Evolutionary conservation across 2,329 filamentous ascomycete species (phyloP).

Genomic region (Myriosclerotinia scirpicola): DNA sequence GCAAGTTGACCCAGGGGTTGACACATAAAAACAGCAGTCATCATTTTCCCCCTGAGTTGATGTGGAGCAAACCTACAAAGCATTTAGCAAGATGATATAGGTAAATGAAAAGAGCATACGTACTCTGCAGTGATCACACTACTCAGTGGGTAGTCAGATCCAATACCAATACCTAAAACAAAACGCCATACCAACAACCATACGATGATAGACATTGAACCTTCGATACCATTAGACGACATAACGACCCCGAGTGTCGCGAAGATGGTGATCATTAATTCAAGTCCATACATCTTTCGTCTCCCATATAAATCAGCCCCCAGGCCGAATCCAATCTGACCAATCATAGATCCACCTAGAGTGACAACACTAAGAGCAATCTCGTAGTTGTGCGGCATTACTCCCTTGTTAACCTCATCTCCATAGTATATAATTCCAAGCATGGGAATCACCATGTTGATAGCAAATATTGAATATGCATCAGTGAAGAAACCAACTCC

Average conservation of each 20-base stretch:
- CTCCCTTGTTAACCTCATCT: constrained; percentile 40
- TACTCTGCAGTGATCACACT: constrained; percentile 70
- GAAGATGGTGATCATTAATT: constrained; percentile 67
- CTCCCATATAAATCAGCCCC: constrained; percentile 73
- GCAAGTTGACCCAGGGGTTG: constrained; percentile 74
- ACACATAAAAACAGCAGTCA: constrained; percentile 80
- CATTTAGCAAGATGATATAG: not conserved
- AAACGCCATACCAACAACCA: constrained; percentile 72
- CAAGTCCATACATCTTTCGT: constrained; percentile 77
- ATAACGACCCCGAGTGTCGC: constrained; percentile 49
- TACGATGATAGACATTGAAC: constrained; percentile 57
- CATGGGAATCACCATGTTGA: constrained; percentile 69
- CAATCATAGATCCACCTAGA: constrained; percentile 74
- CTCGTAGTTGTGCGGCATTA: constrained; percentile 49
- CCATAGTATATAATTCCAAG: constrained; percentile 63
- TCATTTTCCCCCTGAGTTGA: constrained; percentile 77
- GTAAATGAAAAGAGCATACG: constrained; percentile 28
- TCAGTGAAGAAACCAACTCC: constrained; percentile 83
- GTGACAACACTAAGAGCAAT: constrained; percentile 80
- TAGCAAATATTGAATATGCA: constrained; percentile 77
- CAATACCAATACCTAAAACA: constrained; percentile 73
- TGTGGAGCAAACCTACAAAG: constrained; percentile 67
- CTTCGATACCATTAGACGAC: constrained; percentile 57
- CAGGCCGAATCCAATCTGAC: constrained; percentile 74
- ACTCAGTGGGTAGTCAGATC: constrained; percentile 75